Evolutionary conservation across 2,329 filamentous ascomycete genomes (phyloP), one percentile per base, ranked within the genome.

Genomic region (Talaromyces sp.): DNA sequence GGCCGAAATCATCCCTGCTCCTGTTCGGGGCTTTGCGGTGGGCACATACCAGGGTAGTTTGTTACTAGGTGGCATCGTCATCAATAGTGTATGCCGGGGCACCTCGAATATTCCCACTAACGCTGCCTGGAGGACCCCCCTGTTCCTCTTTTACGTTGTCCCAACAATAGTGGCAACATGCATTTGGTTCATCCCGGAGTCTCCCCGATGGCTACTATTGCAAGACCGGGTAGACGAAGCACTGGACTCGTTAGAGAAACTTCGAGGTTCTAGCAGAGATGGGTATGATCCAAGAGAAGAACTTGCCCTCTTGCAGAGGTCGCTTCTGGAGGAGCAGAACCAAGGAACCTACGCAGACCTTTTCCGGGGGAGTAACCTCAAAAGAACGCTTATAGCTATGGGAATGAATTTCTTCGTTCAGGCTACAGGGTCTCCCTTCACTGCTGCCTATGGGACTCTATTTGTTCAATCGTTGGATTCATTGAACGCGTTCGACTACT

Each of bases 401-500:
- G 59, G 59, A 27, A 61, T 52, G 56, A 61, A 61, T 8, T 61
- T 61, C 31, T 61, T 61, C 29, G 32, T 61, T 24, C 59, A 61
- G 58, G 59, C 59, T 6, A 61, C 59, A 1, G 59, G 59, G 1
- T 61, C 59, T 2, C 59, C 59, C 2, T 61, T 61, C n/a, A 61
- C 59, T n/a, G 59, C 59, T n/a, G 59, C 59, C 41, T 61, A 61
- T 35, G 50, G 55, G 27, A 61, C 59, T 8, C 26, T 61, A 17
- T 61, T 58, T 32, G 55, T 61, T 1, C 59, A 61, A 43, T 61
- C 59, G 10, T 56, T 61, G 21, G 43, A 61, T 46, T 61, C 59
- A 29, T 27, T 61, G 51, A 61, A 61, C 11, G 41, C 59, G n/a
- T 84, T 83, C 68, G 73, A 78, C 52, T 82, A 77, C 66, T 75